Evolutionary conservation across 768 basidiomycete genomes (phyloP), one percentile per base, ranked within the genome.

Genomic region (Hygrophoropsis aurantiaca): DNA sequence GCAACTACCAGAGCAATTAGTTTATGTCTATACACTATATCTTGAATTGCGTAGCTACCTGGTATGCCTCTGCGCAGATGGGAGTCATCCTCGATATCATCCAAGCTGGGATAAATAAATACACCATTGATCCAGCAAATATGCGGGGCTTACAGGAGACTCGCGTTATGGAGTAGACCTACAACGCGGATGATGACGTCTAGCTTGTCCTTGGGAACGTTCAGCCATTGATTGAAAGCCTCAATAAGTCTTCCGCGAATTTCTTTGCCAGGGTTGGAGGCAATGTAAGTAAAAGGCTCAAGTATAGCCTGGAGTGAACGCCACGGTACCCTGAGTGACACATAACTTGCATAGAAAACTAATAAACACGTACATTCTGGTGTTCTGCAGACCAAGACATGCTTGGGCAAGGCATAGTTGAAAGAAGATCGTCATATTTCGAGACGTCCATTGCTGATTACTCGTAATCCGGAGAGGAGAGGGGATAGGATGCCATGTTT

Each of bases 31-130:
- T 35, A n/a, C 34, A 37, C 34, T 23, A 20, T 38, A 16, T 27
- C 3, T 15, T 35, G 25, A 16, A 39, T 13, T 30, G 27, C 6
- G 6, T 13, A 30, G 26, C n/a, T 55, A 87, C 88, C 90, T 58
- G 94, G 94, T 25, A 80, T 75, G 3, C 95, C 95, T 53, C 95
- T 71, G 23, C 93, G 75, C 27, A 97, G 69, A 53, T 92, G 87
- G 0, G 90, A 90, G 54, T 88, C 85, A 48, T 97, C 94, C 66
- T 97, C 90, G n/a, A 97, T 94, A 61, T 97, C 94, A 54, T 97
- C 94, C 51, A 97, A 81, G 64, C 93, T 97, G 64, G 6, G 42
- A 40, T 36, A 2, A 39, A 11, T 50, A 40, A 8, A 34, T 44
- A 20, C 3, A 51, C 30, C 32, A 21, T 26, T 44, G 11, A n/a